Evolutionary conservation across 768 basidiomycete species (phyloP), one percentile per base, ranked within the genome.

Genomic region (Mycena olivaceomarginata): DNA sequence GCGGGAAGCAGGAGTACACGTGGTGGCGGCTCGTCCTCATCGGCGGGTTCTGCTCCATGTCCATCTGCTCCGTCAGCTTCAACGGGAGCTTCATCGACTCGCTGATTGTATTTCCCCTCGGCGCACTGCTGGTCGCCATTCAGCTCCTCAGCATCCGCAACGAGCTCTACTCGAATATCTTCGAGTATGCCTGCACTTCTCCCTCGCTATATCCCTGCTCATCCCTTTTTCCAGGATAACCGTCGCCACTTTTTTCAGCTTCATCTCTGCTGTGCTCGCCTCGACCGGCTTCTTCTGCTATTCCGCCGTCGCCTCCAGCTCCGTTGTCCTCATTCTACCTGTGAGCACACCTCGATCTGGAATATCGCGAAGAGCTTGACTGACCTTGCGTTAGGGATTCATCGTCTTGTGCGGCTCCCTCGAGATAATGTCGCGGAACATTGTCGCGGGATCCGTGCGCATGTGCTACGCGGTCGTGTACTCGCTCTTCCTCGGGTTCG

Each of bases 391-490:
- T 22, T 22, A 87, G 85, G 94, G 94, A 9, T 94, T 94, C 75
- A 91, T 94, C 67, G 92, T 95, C 12, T 89, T 95, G 16, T 90
- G 88, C 80, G 97, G 94, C 65, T 90, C 93, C 13, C 91, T 97
- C 41, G 96, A 97, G 82, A 85, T 97, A 25, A 91, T 95, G 74
- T 94, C 95, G 4, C 91, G 95, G 20, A 95, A 95, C 77, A 93
- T 98, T 80, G 92, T 96, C 43, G 89, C 95, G 0, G 96, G 97
- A n/a, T 93, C 95, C 13, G 96, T 97, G 43, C 90, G 95, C 51
- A 88, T 97, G 18, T 95, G 94, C 79, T 97, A 95, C 81, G 91
- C 95, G 37, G 88, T 95, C 68, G 90, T 95, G 72, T 97, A 97
- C 81, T 93, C 94, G n/a, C 87, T 94, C 20, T 94, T 93, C 83